Base-by-base conservation (phyloP, 331 rosid genomes). In the Telfairia occidentalis region DNA sequence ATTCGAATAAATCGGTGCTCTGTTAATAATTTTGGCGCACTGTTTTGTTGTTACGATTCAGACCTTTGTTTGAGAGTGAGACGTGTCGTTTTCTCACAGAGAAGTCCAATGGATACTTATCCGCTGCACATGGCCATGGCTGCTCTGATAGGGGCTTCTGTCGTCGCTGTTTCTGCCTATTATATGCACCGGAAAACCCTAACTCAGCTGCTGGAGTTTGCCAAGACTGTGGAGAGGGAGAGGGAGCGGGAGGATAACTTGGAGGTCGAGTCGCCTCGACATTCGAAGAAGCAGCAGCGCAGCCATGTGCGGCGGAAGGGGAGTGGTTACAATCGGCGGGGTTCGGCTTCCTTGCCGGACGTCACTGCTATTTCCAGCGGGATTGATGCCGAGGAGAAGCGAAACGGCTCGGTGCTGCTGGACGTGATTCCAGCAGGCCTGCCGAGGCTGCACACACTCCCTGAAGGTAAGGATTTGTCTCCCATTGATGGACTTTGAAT, bases 151-250 rank as follows among this genome's bases (percentile, higher is more conserved):
- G 98, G 98, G 35, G 97, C 97, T 5, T 94, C 98, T 48, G 74
- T 91, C 48, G 96, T 89, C 6, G 98, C 97, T 3, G 96, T 88
- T 35, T 91, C 98, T 45, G 96, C 97, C 5, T 91, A 89, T 76
- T 94, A 89, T 55, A 88, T 91, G 92, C 98, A 94, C 86, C 92
- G 92, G 23, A 94, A 88, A 87, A 89, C 98, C 80, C 87, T 91
- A 16, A 79, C 89, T 48, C 96, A 94, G 87, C 83, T 94, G 15
- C 85, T 94, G 3, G 98, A 94, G 88, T 88, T 89, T 50, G 92
- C 98, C 5, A 87, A 90, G 82, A 70, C 96, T 32, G 96, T 89
- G 76, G 98, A 93, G 84, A 77, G 67, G 50, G 87, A 79, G 37
- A 75, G 84, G 52, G 84, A 63, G 1, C 59, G 63, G 46, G 90